Base-by-base conservation (phyloP, 163 green algal genomes). In the Chloroidium sp. region DNA sequence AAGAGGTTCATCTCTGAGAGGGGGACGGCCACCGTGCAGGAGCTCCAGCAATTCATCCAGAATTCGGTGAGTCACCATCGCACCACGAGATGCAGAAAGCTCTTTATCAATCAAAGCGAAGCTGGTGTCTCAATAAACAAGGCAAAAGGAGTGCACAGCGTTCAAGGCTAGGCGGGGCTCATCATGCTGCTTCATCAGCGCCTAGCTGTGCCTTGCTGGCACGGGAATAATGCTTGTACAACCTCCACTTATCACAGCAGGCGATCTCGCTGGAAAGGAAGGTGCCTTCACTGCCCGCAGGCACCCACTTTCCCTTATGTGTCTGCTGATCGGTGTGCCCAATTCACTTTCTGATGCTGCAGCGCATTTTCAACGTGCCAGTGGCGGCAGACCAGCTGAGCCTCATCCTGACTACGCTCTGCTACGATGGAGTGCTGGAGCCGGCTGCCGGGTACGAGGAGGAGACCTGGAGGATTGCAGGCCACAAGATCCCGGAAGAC, bases 331-430 rank as follows among this genome's bases (percentile, higher is more conserved):
- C 36, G 36, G 36, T 36, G 36, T 36, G 36, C 36, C 36, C 36
- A 36, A 36, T 36, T 0, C 0, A 69, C 59, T 12, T 61, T 69
- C 12, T n/a, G 10, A n/a, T 75, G 1, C 13, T 62, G 74, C 81
- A 89, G 77, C 88, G 91, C 2, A 81, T 97, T 60, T 90, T 84
- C 14, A 90, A 92, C 76, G 88, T 96, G 78, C 84, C 92, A 61
- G 86, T 98, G 69, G 83, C 89, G 36, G 82, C 87, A 1, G 92
- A 96, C 6, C 93, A 97, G 82, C 90, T 98, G 75, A 77, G 85
- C 12, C 86, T 78, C 69, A 91, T 98, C 58, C 69, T 97, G 12
- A 87, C 95, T 62, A 97, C 93, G 8, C 87, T 97, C 2, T 84
- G 94, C 59, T 97, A 93, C 77, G 94, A 98, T 84, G 90, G 90